These are phyloP conservation scores for Ensete ventricosum DNA, from an alignment of 176 grass and related monocot species.

Conservation along the genomic window DNA sequence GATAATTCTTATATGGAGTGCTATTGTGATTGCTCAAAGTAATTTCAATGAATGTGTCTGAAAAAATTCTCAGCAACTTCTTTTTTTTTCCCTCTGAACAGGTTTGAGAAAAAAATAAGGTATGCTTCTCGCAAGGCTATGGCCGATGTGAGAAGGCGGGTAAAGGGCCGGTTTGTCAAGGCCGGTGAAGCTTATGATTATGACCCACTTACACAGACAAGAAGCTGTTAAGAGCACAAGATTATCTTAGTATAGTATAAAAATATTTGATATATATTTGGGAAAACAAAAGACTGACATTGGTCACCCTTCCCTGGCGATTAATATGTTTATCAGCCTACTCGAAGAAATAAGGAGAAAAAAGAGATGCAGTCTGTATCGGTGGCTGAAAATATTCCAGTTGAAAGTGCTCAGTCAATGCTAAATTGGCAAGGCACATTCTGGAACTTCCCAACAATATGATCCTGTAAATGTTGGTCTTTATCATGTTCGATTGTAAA, in stretches of 20 bases:
- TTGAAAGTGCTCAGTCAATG: not conserved
- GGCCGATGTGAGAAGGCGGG: constrained; percentile 83
- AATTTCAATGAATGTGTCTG: not conserved
- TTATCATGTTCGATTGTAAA: not conserved
- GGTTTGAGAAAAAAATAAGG: constrained; percentile 97
- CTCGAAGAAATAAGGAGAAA: not conserved
- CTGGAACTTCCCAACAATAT: not conserved
- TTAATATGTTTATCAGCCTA: not conserved
- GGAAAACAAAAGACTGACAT: not conserved
- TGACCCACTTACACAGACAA: constrained; percentile 69
- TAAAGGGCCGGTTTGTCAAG: constrained; percentile 90
- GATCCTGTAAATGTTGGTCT: not conserved
- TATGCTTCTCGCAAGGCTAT: constrained; percentile 93
- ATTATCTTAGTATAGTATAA: not conserved
- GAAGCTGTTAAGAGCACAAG: constrained; percentile 50
- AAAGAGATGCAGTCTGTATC: not conserved
- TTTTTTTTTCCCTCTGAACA: constrained; percentile 22
- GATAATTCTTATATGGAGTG: too few species aligned
- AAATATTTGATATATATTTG: not conserved
- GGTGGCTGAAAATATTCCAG: not conserved
- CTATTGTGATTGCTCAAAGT: too few species aligned
- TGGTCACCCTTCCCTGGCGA: not conserved
- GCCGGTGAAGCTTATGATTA: constrained; percentile 95
- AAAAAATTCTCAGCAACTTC: not conserved
- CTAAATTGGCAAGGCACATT: not conserved